phyloP scores from a whole-genome alignment of 2,329 filamentous ascomycete species.

The Metarhizium rileyi region DNA sequence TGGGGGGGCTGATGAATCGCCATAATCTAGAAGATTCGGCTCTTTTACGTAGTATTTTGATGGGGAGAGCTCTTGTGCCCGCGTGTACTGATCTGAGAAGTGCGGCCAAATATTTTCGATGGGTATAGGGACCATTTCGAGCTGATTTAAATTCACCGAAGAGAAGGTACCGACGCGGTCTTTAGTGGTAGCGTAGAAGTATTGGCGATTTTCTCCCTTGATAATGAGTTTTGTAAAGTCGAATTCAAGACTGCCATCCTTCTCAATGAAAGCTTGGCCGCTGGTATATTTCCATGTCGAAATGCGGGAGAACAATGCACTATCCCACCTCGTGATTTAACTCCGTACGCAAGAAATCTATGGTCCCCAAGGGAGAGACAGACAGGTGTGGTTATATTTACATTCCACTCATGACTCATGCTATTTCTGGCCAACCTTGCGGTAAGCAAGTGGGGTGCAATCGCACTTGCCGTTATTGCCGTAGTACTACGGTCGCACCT shows the following conservation, averaged over 20 bases:
- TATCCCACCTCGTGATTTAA: neutral
- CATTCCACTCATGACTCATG: too few species aligned
- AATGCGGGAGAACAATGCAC: neutral
- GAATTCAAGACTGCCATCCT: slow-evolving; percentile 3
- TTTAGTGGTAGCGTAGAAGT: slow-evolving; percentile 2
- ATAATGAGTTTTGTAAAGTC: slow-evolving; percentile 2
- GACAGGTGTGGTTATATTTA: too few species aligned
- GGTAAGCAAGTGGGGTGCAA: too few species aligned
- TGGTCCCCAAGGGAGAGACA: neutral
- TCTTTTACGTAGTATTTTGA: slow-evolving; percentile 1
- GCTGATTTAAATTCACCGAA: neutral
- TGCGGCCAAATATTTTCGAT: slow-evolving; percentile 1
- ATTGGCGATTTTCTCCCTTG: slow-evolving; percentile 1
- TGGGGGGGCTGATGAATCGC: neutral
- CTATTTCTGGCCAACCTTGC: too few species aligned
- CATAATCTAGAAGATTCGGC: neutral
- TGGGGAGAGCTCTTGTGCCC: neutral
- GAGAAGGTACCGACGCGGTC: neutral
- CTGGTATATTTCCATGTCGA: slow-evolving; percentile 4
- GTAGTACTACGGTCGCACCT: too few species aligned
- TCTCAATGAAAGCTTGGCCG: slow-evolving; percentile 2
- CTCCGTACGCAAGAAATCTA: too few species aligned
- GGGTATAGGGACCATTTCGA: neutral
- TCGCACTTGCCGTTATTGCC: too few species aligned
- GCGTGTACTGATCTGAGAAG: slow-evolving; percentile 1